Base-by-base conservation (phyloP, 1,284 basidiomycete species). In the Coniophora puteana region DNA sequence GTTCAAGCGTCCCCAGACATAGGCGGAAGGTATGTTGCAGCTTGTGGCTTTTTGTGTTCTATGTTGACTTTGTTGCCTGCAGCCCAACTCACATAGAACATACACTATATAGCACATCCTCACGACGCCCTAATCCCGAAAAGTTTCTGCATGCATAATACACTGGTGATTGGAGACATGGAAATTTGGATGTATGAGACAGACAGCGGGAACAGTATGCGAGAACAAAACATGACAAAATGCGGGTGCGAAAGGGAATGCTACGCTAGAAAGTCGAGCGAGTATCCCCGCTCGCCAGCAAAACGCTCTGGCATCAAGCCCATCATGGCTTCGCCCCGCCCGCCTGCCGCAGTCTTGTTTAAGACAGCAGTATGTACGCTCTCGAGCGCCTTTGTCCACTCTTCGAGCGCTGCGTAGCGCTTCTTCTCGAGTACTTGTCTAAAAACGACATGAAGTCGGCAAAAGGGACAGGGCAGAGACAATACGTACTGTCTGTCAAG, bases 391-490 rank as follows among this genome's bases (percentile, higher is more conserved):
- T 76, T 72, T 2, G 87, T 81, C 90, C 93, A 94, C 51, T 79
- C 81, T 43, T 80, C 76, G 41, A 97, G 66, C 5, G 92, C 89
- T 32, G 74, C 69, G 54, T 95, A 96, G 18, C 92, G 80, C 52
- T 83, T 84, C 65, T 82, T 87, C 58, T 89, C 85, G 34, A 93
- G 71, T 50, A 78, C 83, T 72, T 90, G 83, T 52, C 92, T 94
- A 40, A 28, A 37, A 14, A 35, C 18, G 30, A 41, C 33, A n/a
- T 25, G 20, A 28, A 18, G 17, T 23, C 21, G 20, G 5, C 6
- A 37, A 37, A 35, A 35, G 16, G 24, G 17, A n/a, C n/a, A n/a
- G n/a, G n/a, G n/a, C n/a, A n/a, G n/a, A 22, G 22, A 47, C 18
- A 36, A 38, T 23, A 71, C 88, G 49, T 54, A 93, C 89, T 91